Base-by-base conservation (phyloP, 2,329 filamentous ascomycete genomes). In the Ampelomyces quisqualis region DNA sequence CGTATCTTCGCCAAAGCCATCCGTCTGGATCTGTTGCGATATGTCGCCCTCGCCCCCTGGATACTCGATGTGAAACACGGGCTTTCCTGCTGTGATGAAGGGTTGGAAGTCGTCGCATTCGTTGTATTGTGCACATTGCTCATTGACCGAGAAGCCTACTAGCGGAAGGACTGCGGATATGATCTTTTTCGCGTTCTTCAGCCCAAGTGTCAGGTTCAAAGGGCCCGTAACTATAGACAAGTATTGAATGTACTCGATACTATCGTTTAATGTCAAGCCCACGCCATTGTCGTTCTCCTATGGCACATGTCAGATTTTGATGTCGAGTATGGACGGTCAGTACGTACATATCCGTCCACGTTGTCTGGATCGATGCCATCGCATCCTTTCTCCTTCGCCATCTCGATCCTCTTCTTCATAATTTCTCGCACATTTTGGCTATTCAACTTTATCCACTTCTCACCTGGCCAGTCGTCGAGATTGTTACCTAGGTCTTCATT, bases 21-120 rank as follows among this genome's bases (percentile, higher is more conserved):
- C 45, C 9, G 32, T 64, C 7, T 42, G 13, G 1, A 41, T 18
- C 2, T 22, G 32, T 19, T 32, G 36, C 21, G 26, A 21, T 14
- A 38, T 11, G 21, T 51, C 41, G 5, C 40, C 42, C 7, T 39
- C 38, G 9, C 60, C 60, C 6, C 74, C 75, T 2, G 81, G 81
- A 56, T 88, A 88, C 68, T 88, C 85, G 48, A 88, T 85, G 59
- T 86, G 79, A 61, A 87, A 86, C 21, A 88, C 84, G 2, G 84
- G 83, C 64, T 87, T 86, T 21, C 73, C 72, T 5, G 75, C 76
- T 7, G 74, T 55, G 40, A 83, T 75, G 56, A 86, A 86, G 3
- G 74, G 64, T 2, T 69, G 64, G 60, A 81, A 86, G 2, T 67
- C 74, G 23, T 70, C 67, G 58, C 84, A 86, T 60, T 87, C 82